These are phyloP conservation scores for Verticillium dahliae DNA, from an alignment of 2,329 filamentous ascomycete genomes.

Conservation along the genomic window DNA sequence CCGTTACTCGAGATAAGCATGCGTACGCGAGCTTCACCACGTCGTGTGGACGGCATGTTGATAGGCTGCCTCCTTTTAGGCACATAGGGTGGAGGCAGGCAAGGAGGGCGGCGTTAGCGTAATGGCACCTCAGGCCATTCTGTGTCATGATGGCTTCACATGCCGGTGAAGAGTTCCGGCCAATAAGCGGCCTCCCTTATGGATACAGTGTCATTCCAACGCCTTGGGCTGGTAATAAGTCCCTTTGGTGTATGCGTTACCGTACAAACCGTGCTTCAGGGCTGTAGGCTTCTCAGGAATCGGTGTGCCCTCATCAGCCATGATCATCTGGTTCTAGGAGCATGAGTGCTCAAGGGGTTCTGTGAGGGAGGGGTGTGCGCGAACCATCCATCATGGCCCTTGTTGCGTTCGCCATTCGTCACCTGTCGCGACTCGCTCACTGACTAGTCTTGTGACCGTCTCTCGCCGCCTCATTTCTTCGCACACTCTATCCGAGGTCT, in stretches of 20 bases:
- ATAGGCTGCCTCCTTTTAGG: background rate
- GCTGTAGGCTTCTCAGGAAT: background rate
- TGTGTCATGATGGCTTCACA: background rate
- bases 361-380: background rate
- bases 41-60: background rate
- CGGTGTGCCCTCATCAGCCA: background rate
- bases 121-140: background rate
- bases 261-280: background rate
- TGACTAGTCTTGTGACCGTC: background rate
- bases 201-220: background rate
- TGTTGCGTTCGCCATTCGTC: background rate
- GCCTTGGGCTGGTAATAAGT: background rate
- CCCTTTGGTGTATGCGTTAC: too few species aligned
- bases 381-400: background rate
- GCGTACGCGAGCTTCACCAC: background rate
- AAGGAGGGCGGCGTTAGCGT: background rate
- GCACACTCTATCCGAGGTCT: background rate
- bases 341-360: background rate
- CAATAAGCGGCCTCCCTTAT: background rate
- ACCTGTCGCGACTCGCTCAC: background rate
- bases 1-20: conserved; percentile 2
- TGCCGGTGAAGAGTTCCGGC: background rate
- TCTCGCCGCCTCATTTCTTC: background rate
- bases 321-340: background rate
- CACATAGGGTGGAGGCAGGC: background rate